Percentiles rank a stretch among this genome's conserved stretches.
phyloP scores from a whole-genome alignment of 106 monocot species.

The Dendrobium officinale region DNA sequence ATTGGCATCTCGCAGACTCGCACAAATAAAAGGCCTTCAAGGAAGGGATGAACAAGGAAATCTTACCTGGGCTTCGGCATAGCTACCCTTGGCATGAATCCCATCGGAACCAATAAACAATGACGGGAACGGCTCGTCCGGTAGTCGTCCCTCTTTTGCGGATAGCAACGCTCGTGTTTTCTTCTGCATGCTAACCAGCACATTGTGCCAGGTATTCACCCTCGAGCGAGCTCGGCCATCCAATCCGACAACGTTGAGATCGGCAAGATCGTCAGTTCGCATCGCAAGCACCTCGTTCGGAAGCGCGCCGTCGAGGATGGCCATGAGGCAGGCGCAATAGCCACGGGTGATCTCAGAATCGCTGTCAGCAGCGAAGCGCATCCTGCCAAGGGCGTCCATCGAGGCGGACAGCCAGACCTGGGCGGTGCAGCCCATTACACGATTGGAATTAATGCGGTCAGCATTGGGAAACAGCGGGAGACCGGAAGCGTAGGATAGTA shows the following conservation, averaged over 20 bases:
- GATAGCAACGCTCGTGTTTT: constrained; percentile 59
- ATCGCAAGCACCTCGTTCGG: constrained; percentile 79
- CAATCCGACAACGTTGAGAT: constrained; percentile 49
- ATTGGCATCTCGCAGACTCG: background rate
- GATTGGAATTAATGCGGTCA: constrained; percentile 40
- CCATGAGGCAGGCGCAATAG: constrained; percentile 73
- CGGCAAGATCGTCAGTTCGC: constrained; percentile 54
- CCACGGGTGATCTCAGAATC: constrained; percentile 94
- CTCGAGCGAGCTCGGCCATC: constrained; percentile 46
- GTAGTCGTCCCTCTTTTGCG: constrained; percentile 36
- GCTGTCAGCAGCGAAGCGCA: constrained; percentile 76
- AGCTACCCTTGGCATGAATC: constrained; percentile 71
- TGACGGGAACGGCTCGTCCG: constrained; percentile 68
- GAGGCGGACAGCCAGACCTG: constrained; percentile 64
- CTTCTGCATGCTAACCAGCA: constrained; percentile 92
- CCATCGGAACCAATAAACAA: constrained; percentile 53
- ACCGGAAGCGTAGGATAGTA: constrained; percentile 57
- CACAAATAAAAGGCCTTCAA: background rate
- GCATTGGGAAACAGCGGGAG: constrained; percentile 45
- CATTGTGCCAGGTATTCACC: constrained; percentile 90
- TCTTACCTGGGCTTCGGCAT: constrained; percentile 97
- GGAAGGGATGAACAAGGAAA: background rate
- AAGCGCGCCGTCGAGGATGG: constrained; percentile 57
- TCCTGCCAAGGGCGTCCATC: constrained; percentile 31
- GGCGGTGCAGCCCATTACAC: constrained; percentile 95